Percentiles rank a stretch among this genome's conserved stretches.
Conservation (phyloP, 176 grass and related monocot species). For the Carex cristatella region DNA sequence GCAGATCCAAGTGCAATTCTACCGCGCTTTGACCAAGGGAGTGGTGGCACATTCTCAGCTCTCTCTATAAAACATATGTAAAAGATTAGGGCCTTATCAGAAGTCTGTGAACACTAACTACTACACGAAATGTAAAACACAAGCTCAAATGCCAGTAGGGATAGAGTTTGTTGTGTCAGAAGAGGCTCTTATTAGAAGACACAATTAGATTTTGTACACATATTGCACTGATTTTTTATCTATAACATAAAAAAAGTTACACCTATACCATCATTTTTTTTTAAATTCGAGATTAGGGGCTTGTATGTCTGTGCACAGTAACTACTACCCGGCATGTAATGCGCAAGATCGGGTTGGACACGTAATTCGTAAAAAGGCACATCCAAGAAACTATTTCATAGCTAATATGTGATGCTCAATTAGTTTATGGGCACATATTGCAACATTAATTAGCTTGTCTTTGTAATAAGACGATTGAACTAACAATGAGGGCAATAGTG, state of each 20-base stretch:
- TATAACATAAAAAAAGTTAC: no score
- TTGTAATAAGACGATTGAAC: not conserved
- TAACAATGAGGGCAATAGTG: not conserved
- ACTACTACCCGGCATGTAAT: not conserved
- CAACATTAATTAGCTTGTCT: not conserved
- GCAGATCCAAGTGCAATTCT: slow-evolving; percentile 64
- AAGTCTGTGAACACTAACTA: not conserved
- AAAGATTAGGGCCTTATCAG: not conserved
- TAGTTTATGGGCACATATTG: not conserved
- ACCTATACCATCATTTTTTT: no score
- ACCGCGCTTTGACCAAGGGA: slow-evolving; percentile 51
- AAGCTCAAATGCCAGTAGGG: no score
- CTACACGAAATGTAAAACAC: not conserved
- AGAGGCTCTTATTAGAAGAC: no score
- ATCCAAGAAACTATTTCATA: not conserved
- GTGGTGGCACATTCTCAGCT: slow-evolving; percentile 35
- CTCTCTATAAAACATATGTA: slow-evolving; percentile 38
- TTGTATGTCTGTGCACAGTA: not conserved
- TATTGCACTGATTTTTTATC: no score
- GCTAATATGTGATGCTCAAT: not conserved
- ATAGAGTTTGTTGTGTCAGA: no score
- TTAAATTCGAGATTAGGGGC: no score
- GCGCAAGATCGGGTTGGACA: not conserved
- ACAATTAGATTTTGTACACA: no score
- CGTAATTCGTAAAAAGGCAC: not conserved